Evolutionary conservation across 2,329 filamentous ascomycete genomes (phyloP).

Genomic region (Pyrenophora graminea): DNA sequence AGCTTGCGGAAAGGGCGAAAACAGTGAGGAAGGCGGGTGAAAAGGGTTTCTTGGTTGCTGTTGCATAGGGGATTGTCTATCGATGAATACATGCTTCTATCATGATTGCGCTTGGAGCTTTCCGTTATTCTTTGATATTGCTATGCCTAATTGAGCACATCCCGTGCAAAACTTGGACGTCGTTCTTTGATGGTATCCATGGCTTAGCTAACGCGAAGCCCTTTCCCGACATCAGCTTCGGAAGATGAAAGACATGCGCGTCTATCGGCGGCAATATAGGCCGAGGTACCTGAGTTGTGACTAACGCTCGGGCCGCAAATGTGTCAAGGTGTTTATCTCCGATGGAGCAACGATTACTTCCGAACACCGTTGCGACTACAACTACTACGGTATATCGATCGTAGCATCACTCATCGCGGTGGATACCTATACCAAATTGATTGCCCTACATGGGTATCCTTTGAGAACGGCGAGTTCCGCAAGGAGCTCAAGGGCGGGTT

Average conservation of each 20-base stretch:
- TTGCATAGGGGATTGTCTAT: constrained; percentile 18
- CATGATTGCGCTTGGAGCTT: background rate
- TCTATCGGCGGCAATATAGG: background rate
- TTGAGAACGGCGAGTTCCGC: too few species aligned
- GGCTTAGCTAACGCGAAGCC: too few species aligned
- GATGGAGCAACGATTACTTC: background rate
- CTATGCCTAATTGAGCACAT: too few species aligned
- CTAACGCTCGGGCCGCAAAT: constrained; percentile 16
- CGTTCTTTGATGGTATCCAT: too few species aligned
- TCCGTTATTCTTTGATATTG: background rate
- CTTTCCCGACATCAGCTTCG: background rate
- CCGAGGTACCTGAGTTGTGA: constrained; percentile 7
- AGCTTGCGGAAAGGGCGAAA: constrained; percentile 71
- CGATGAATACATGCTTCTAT: background rate
- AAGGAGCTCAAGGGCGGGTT: too few species aligned
- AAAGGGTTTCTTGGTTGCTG: constrained; percentile 37
- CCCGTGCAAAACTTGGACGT: too few species aligned
- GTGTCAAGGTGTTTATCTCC: constrained; percentile 15
- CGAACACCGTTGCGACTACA: background rate
- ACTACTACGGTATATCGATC: too few species aligned
- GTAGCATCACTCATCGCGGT: too few species aligned
- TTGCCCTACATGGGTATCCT: too few species aligned
- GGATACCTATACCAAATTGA: too few species aligned
- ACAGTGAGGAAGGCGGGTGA: constrained; percentile 74
- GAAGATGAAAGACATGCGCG: background rate